Base-by-base conservation (phyloP, 495 filamentous ascomycete genomes). In the Delitschia confertaspora region DNA sequence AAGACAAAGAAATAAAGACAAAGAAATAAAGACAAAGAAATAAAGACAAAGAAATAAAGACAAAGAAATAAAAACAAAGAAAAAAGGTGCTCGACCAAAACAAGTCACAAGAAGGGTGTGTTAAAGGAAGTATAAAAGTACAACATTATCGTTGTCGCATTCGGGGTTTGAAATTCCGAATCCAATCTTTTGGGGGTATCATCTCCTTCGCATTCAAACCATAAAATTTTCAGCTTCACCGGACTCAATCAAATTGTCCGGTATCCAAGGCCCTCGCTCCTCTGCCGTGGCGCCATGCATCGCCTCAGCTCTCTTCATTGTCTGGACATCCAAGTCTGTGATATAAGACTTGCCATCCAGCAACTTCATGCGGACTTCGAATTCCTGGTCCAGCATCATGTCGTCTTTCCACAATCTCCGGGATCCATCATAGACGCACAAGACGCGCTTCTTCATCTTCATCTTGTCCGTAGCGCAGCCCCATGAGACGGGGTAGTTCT, bases 361-460 rank as follows among this genome's bases (percentile, higher is more conserved):
- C 14, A 93, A 76, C 63, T 73, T 77, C 59, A 94, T 65, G 53
- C 88, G 86, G 38, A 96, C 87, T 65, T 99, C 93, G 53, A 88
- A 91, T 53, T 95, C 86, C 18, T 82, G 83, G 55, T 86, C 84
- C 29, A 99, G 80, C 87, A 95, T 91, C 91, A 96, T 95, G 69
- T 96, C 93, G 61, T 99, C 93, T 68, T 95, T 95, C 74, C 83
- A 89, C 45, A 99, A 72, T 6, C 88, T 77, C 39, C 88, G 75
- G 9, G 72, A 75, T 2, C 93, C 93, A 56, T 96, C 88, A 50
- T 93, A 99, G 13, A 95, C 86, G 51, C 85, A 83, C 45, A 96
- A 67, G 10, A 93, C 88, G 14, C 93, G 83, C 78, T 95, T 94
- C 75, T 91, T 95, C 69, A 88, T 93, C 59, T 83, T 89, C 83